Evolutionary conservation across 331 rosid genomes (phyloP), one percentile per base, ranked within the genome.

Genomic region (Pyrus hybrid): DNA sequence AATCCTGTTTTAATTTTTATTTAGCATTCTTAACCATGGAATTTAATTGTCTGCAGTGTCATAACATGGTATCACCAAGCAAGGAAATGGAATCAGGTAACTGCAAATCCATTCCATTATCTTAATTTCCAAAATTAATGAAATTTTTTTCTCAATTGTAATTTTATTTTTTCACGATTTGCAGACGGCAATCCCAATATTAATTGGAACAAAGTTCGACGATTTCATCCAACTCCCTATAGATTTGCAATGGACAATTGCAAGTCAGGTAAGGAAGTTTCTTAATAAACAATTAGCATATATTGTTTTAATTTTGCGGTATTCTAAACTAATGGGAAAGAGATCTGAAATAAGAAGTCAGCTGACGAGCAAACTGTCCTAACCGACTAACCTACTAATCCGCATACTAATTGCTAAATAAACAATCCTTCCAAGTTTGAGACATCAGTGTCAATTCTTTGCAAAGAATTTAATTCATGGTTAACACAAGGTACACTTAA

Each of bases 181-280:
- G 78, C 51, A 94, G 99, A 85, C 92, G 2, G 99, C 97, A 81
- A 89, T 94, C 80, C 99, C 97, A 56, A 86, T 94, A 51, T 82
- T 94, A 81, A 81, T 94, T 70, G 99, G 99, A 79, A 90, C 97
- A 65, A 94, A 94, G 80, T 94, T 92, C 76, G 99, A 94, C 47
- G 99, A 94, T 63, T 94, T 94, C 85, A 92, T 94, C 86, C 99
- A 92, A 67, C 99, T 94, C 47, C 99, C 99, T 6, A 81, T 94
- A 63, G 99, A 94, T 85, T 66, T 94, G 91, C 99, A 94, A 61
- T 92, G 99, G 99, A 86, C 97, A 54, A 90, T 94, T 23, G 99
- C 97, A 61, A 87, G 88, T 69, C 84, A 94, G 97, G 99, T 94
- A 86, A 85, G 13, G 28, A 49, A 2, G n/a, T 3, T 41, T 49